Evolutionary conservation across 352 stramenopile genomes (phyloP), one percentile per base, ranked within the genome.

Genomic region (Nothophytophthora sp.): DNA sequence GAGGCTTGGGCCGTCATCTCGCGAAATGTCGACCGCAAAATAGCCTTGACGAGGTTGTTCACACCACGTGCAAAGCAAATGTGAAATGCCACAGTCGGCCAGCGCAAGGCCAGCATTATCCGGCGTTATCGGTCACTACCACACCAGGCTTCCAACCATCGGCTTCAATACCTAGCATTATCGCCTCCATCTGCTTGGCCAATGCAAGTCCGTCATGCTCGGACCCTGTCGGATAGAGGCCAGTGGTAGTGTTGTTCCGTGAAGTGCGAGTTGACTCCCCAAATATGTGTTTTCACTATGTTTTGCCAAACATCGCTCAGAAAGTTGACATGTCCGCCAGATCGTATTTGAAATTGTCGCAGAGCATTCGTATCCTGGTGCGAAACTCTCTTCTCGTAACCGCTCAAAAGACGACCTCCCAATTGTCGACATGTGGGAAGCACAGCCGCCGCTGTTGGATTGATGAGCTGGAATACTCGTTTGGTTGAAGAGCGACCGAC

Each of bases 1-100:
- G 51, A 15, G 1, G 47, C 47, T 22, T 55, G 5, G 2, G 4
- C 15, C 2, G 47, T 27, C 13, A 55, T 19, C 12, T 32, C 3
- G 9, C 30, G 19, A 28, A 47, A 47, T 16, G 35, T 15, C 5
- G 44, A 47, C 10, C 29, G 28, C 0, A 56, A 28, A n/a, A 63
- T 25, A n/a, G 24, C 37, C 23, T 55, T 63, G n/a, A 63, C 35
- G 5, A 63, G 25, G 28, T 63, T 63, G 29, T 63, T 56, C 19
- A 52, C 44, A n/a, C 48, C 54, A 34, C 56, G 54, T 23, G 50
- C 39, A 25, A 58, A 49, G 16, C 50, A 57, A 19, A 44, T 45
- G 27, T 50, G 34, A 18, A 58, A 55, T 33, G 40, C 36, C 16
- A 55, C 12, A 10, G 19, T 0, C 1, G 47, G 35, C 35, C 37